Conservation (phyloP, 352 stramenopile genomes). For the Plasmopara muralis region DNA sequence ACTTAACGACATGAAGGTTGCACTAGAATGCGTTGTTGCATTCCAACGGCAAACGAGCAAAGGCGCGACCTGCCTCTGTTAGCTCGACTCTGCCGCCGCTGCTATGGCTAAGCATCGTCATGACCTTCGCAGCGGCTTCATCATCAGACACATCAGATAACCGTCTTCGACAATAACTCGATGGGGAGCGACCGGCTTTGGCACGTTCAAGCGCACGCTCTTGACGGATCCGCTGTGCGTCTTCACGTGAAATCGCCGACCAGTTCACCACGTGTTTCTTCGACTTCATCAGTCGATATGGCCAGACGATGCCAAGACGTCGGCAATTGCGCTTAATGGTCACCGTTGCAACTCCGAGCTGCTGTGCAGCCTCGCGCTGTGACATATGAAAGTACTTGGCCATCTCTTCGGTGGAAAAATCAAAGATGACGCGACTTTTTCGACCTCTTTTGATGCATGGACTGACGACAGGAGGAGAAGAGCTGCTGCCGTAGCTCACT, state of each 20-base stretch:
- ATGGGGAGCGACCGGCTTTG: constrained; percentile 24
- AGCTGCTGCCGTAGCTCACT: constrained; percentile 5
- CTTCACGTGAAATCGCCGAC: constrained; percentile 32
- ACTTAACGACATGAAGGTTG: no score
- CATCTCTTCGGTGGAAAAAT: constrained; percentile 49
- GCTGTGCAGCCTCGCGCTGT: constrained; percentile 42
- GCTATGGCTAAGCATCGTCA: constrained; percentile 19
- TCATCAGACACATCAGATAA: constrained; percentile 13
- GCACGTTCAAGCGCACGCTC: constrained; percentile 27
- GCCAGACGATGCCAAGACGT: constrained; percentile 49
- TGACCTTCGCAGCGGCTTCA: constrained; percentile 23
- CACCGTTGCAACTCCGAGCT: constrained; percentile 46
- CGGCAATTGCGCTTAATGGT: constrained; percentile 59
- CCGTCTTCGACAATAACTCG: constrained; percentile 8
- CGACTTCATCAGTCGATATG: constrained; percentile 47
- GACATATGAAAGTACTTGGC: constrained; percentile 53
- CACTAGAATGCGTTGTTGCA: constrained; percentile 21
- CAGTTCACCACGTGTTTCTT: constrained; percentile 34
- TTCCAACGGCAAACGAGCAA: constrained; percentile 33
- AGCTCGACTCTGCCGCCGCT: constrained; percentile 9
- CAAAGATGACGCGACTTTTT: constrained; percentile 47
- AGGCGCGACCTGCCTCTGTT: constrained; percentile 35
- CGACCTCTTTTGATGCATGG: constrained; percentile 22
- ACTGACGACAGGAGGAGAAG: constrained; percentile 8
- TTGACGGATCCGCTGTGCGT: constrained; percentile 29